Base-by-base conservation (phyloP, 176 grass and related monocot genomes). In the Aegilops speltoides region DNA sequence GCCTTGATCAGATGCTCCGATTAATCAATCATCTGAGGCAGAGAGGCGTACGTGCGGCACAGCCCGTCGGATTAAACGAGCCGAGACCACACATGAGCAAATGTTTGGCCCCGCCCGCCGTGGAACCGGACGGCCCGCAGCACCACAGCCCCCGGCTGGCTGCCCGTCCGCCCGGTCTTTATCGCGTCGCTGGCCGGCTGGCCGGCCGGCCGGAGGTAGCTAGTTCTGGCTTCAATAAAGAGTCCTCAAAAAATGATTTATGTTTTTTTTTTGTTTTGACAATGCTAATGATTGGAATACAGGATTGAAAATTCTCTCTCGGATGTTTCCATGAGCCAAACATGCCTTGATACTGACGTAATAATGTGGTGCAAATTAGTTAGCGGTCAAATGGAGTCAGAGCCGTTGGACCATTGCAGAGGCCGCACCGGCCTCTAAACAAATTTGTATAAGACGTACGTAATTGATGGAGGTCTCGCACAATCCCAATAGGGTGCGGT, bases 41-140 rank as follows among this genome's bases (percentile, higher is more conserved):
- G n/a, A n/a, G n/a, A n/a, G n/a, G n/a, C 15, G 29, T 16, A 31
- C 74, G 74, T 33, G 74, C 74, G 46, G 73, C 84, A 28, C 16
- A 26, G 68, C 43, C 29, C 34, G 20, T 38, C 54, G 34, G 20
- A 63, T 66, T 81, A 33, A 54, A 66, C 41, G 16, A 48, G 19
- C 56, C 9, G 36, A 10, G 31, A 29, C 4, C 73, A 70, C 84
- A 48, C 86, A 82, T 59, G 70, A 82, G 4, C 61, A 40, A 82
- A 88, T 83, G 33, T 83, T 88, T 83, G 70, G 78, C 24, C n/a
- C n/a, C n/a, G n/a, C 61, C 65, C 17, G 14, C 3, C 9, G 16
- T 54, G 20, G 67, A 48, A 62, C 81, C 38, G 14, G 45, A 22
- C 29, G 48, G 50, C 29, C 64, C 28, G 25, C n/a, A 6, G 3